Base-by-base conservation (phyloP, 2,329 filamentous ascomycete species). In the Chalaropsis thielavioides region DNA sequence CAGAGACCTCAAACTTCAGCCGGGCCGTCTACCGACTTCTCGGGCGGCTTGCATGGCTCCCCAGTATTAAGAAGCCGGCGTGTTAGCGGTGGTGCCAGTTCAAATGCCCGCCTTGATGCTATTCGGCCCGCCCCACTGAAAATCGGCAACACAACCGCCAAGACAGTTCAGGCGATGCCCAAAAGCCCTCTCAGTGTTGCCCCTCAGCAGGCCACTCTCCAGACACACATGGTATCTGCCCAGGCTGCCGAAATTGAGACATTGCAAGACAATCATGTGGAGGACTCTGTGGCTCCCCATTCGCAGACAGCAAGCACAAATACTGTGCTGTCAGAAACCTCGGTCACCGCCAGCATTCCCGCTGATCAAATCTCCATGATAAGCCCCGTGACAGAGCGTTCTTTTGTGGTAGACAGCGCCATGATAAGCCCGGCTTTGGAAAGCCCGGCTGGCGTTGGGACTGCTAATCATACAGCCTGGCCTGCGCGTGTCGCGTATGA, bases 1-100 rank as follows among this genome's bases (percentile, higher is more conserved):
- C 54, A 64, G 62, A 56, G 65, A 17, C 65, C 65, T 1, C 61
- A 61, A 35, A 67, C 65, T 2, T 67, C 65, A 11, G 65, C 65
- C 10, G 65, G 65, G 0, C 65, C 65, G 0, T 31, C 22, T 24
- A 64, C 62, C 1, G 31, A 31, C 13, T 58, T 58, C 54, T 58
- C 54, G 27, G 24, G 24, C 6, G 31, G 54, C 27, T 58, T 58
- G 27, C 11, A 6, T n/a, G 58, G 24, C 4, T 58, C 43, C 3
- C 38, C 63, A 11, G 31, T 31, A 35, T n/a, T 13, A 35, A 24
- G 24, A 19, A 22, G n/a, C 8, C 31, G 31, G n/a, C 31, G 64
- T 27, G 44, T 46, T n/a, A 54, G 56, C n/a, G 54, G 54, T 58
- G 54, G 54, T 38, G 19, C n/a, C 27, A 63, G 40, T 3, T 51